Base-by-base conservation (phyloP, 176 grass and related monocot genomes). In the Tillandsia fasciculata region DNA sequence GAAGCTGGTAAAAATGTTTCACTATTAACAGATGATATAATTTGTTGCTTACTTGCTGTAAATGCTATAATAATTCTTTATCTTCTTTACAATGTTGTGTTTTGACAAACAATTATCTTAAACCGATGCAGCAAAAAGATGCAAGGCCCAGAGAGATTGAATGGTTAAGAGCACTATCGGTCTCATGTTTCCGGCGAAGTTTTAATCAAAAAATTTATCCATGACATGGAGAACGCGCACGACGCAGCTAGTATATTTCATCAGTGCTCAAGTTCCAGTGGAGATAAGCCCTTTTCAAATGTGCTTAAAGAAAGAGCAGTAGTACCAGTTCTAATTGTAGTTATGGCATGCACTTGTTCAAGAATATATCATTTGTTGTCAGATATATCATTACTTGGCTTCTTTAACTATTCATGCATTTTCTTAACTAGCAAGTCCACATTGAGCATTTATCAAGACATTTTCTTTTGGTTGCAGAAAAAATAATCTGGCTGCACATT, bases 91-190 rank as follows among this genome's bases (percentile, higher is more conserved):
- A 61, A 23, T 61, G 8, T 18, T 61, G 15, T 20, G 20, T 59
- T 2, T 59, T 59, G 33, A 59, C 56, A 17, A 59, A 59, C 56
- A 6, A 65, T 59, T 56, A 77, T 3, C 17, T 26, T 29, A 42
- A 86, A 48, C 57, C 64, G 11, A 71, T 71, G 76, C 54, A 82
- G 79, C 52, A 72, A 42, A 15, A 75, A 74, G 11, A 69, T 48
- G 72, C 72, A 64, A 48, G 64, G 8, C 0, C n/a, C 53, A 63
- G 69, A 17, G 47, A 77, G 65, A 15, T 42, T 69, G 49, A 11
- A 67, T n/a, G 10, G 20, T 24, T 81, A 70, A 72, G 47, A 64
- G 51, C 1, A 26, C 12, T 9, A 20, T 0, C 7, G 2, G 9
- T 65, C 12, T 24, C 24, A 1, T 15, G 24, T 1, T 48, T 12